Evolutionary conservation across 2,329 filamentous ascomycete species (phyloP).

Genomic region (Cladosporium sp.): DNA sequence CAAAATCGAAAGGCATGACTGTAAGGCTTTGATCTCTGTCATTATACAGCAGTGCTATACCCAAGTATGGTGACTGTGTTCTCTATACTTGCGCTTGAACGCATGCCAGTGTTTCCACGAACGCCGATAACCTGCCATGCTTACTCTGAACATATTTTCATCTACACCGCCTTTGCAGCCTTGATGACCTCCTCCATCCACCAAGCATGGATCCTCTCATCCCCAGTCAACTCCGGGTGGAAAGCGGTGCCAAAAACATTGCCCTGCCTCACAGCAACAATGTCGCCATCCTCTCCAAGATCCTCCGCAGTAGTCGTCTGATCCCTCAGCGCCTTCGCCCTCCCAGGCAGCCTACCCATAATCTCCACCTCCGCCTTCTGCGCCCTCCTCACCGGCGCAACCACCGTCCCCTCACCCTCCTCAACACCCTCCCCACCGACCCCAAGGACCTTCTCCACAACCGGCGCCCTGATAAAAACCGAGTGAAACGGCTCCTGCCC

Average conservation of each 20-base stretch:
- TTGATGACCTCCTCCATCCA: slow-evolving; percentile 68
- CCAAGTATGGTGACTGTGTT: too few species aligned
- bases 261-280: slow-evolving; percentile 81
- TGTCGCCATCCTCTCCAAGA: slow-evolving; percentile 57
- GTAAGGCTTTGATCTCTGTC: too few species aligned
- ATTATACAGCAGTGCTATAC: too few species aligned
- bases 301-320: slow-evolving; percentile 42
- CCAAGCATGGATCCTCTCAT: slow-evolving; percentile 86
- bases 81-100: too few species aligned
- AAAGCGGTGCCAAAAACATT: slow-evolving; percentile 95
- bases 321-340: slow-evolving; percentile 44
- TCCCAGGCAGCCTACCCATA: slow-evolving; percentile 50
- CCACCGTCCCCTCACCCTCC: slow-evolving; percentile 44
- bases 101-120: too few species aligned
- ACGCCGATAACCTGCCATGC: too few species aligned
- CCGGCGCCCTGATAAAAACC: slow-evolving; percentile 89
- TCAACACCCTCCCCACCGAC: slow-evolving; percentile 27
- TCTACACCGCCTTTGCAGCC: not conserved
- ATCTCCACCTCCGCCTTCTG: slow-evolving; percentile 50
- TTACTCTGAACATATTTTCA: too few species aligned
- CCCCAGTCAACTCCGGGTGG: slow-evolving; percentile 85
- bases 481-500: slow-evolving; percentile 57
- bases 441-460: slow-evolving; percentile 73
- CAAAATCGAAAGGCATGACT: too few species aligned
- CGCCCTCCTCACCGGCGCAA: slow-evolving; percentile 50